Conservation (phyloP, 495 filamentous ascomycete species). For the Xylaria intraflava region DNA sequence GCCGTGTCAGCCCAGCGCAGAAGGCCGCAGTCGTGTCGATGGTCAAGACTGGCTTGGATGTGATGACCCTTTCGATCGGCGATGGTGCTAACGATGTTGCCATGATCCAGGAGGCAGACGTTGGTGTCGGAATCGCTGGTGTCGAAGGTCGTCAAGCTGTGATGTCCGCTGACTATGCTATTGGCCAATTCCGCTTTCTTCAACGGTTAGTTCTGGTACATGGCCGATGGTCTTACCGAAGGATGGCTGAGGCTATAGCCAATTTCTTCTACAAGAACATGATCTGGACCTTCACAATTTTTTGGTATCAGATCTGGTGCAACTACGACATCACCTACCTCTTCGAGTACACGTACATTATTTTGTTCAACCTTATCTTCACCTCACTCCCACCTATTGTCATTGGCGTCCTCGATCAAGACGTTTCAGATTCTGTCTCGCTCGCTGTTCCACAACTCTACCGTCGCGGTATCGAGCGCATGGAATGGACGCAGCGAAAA, state of each 20-base stretch:
- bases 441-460: slow-evolving; percentile 94
- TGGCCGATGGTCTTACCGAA: slow-evolving; percentile 91
- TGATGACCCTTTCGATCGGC: slow-evolving; percentile 94
- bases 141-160: slow-evolving; percentile 95
- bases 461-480: slow-evolving; percentile 87
- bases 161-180: slow-evolving; percentile 98
- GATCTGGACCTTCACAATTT: slow-evolving; percentile 93
- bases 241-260: slow-evolving; percentile 86
- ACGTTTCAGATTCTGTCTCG: slow-evolving; percentile 90
- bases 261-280: slow-evolving; percentile 99
- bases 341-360: slow-evolving; percentile 95
- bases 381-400: slow-evolving; percentile 93
- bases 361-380: slow-evolving; percentile 94
- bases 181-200: slow-evolving; percentile 94
- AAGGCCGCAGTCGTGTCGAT: slow-evolving; percentile 96
- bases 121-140: slow-evolving; percentile 96
- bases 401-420: slow-evolving; percentile 96
- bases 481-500: slow-evolving; percentile 94
- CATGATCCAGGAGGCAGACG: slow-evolving; percentile 99
- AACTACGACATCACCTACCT: slow-evolving; percentile 94
- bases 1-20: slow-evolving; percentile 92
- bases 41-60: slow-evolving; percentile 89
- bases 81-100: slow-evolving; percentile 99
- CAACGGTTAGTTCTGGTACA: slow-evolving; percentile 90
- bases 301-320: slow-evolving; percentile 96